These are phyloP conservation scores for Mucuna pruriens DNA, from an alignment of 306 rosid genomes.

Conservation along the genomic window DNA sequence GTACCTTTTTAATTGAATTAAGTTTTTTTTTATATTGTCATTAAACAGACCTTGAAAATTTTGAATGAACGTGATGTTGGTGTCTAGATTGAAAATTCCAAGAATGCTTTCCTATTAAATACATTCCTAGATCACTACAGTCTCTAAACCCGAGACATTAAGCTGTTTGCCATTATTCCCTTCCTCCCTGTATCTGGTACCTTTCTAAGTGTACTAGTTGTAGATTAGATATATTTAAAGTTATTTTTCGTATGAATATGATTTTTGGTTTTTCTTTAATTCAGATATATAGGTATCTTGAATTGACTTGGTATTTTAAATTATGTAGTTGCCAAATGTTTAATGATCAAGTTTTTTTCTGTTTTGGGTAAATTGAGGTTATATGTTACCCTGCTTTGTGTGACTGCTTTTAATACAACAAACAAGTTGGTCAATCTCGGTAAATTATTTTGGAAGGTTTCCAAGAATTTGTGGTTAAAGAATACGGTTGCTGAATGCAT, in stretches of 20 bases:
- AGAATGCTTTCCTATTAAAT: too few relatives aligned
- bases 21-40: too few relatives aligned
- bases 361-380: background rate
- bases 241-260: background rate
- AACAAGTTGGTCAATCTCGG: too few relatives aligned
- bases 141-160: background rate
- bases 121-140: background rate
- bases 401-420: too few relatives aligned
- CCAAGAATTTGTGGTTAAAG: too few relatives aligned
- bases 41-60: too few relatives aligned
- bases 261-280: background rate
- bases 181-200: background rate
- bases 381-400: conserved; percentile 2
- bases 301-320: conserved; percentile 15
- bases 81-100: too few relatives aligned
- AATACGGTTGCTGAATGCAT: too few relatives aligned
- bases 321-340: conserved; percentile 1
- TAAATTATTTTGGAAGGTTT: too few relatives aligned
- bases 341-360: conserved; percentile 2
- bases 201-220: background rate
- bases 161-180: background rate
- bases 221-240: background rate
- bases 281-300: conserved; percentile 19
- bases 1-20: too few relatives aligned
- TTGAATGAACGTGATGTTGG: too few relatives aligned